These are phyloP conservation scores for Linanthus parryae DNA, from an alignment of 148 eudicot species.

Conservation along the genomic window DNA sequence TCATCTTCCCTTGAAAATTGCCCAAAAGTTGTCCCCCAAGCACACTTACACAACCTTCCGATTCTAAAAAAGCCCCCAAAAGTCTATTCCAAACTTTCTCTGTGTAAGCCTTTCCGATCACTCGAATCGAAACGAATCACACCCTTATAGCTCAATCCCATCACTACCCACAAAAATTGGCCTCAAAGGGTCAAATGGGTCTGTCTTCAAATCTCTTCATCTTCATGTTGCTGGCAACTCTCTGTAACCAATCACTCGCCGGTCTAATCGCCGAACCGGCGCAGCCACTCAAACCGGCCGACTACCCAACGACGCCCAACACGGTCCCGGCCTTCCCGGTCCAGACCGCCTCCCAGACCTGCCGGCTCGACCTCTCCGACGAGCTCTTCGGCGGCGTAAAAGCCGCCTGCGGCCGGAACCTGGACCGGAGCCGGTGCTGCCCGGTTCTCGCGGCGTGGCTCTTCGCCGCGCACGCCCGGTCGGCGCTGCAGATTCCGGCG, in stretches of 20 bases:
- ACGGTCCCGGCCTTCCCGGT: constrained; percentile 76
- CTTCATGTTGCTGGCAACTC: neutral
- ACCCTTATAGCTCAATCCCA: too few relatives aligned
- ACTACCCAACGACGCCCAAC: constrained; percentile 34
- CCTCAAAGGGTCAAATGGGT: constrained; percentile 1
- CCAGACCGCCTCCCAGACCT: constrained; percentile 40
- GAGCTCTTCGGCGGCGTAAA: constrained; percentile 93
- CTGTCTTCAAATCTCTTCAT: too few relatives aligned
- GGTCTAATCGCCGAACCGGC: constrained; percentile 63
- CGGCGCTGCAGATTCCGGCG: constrained; percentile 58
- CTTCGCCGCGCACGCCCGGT: constrained; percentile 75
- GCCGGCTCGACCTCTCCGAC: constrained; percentile 68
- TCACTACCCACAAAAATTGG: too few relatives aligned
- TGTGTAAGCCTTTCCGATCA: neutral
- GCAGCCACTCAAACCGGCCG: constrained; percentile 47
- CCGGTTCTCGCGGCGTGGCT: constrained; percentile 92
- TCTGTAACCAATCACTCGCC: constrained; percentile 16
- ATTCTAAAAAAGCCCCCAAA: neutral
- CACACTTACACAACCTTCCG: neutral
- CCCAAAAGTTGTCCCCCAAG: too few relatives aligned
- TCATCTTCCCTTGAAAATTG: too few relatives aligned
- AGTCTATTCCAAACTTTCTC: neutral
- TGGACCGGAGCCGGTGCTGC: constrained; percentile 80
- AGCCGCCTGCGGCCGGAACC: constrained; percentile 56
- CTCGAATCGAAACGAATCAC: neutral